Conservation (phyloP, 176 grass and related monocot species). For the Echinochloa phyllopogon region DNA sequence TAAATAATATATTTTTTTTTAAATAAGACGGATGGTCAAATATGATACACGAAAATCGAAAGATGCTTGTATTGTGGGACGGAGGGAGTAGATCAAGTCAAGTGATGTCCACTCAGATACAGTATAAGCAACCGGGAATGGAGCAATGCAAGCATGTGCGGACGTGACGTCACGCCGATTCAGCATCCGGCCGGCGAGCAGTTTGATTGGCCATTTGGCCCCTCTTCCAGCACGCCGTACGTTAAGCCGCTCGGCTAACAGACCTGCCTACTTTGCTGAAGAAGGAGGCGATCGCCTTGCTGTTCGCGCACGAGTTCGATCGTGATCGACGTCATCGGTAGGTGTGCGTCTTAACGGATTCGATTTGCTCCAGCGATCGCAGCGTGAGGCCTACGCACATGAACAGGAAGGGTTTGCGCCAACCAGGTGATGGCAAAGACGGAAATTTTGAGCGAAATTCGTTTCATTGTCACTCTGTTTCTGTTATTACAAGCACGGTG, state of each 20-base stretch:
- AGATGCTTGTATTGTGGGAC: no score
- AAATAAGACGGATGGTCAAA: no score
- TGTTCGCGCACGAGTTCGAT: not conserved
- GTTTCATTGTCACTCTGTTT: not conserved
- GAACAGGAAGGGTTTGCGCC: not conserved
- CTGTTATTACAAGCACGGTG: conserved; percentile 12
- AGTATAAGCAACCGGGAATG: not conserved
- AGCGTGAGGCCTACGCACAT: not conserved
- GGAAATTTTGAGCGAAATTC: conserved; percentile 21
- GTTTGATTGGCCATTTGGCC: conserved; percentile 4
- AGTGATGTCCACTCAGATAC: not conserved
- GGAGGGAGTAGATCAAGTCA: no score
- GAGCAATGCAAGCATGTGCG: not conserved
- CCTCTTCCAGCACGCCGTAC: conserved; percentile 22
- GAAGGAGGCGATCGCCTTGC: not conserved
- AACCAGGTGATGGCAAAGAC: not conserved
- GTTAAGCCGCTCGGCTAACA: not conserved
- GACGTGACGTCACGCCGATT: conserved; percentile 9
- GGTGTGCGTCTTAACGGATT: not conserved
- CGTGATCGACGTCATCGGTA: not conserved
- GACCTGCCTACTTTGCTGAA: conserved; percentile 33
- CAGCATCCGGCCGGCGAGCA: not conserved
- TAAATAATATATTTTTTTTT: no score
- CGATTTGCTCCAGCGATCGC: not conserved
- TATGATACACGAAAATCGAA: no score